These are phyloP conservation scores for Hordeum pubiflorum DNA, from an alignment of 202 grass and related monocot genomes.

Conservation along the genomic window DNA sequence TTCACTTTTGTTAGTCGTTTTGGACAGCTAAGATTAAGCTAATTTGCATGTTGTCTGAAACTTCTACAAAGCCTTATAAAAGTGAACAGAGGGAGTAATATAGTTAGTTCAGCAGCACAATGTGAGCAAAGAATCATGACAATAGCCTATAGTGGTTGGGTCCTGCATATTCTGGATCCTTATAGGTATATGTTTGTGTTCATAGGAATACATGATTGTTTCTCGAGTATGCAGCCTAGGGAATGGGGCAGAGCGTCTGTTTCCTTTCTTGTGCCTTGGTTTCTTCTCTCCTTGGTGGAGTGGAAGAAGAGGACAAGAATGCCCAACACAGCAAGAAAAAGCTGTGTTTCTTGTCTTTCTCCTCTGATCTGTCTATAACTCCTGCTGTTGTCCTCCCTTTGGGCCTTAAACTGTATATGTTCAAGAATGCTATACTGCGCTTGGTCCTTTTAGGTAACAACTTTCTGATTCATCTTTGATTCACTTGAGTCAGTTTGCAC, in stretches of 20 bases:
- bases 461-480: conserved; percentile 22
- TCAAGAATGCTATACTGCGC: conserved; percentile 16
- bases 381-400: conserved; percentile 32
- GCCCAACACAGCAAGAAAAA: conserved; percentile 9
- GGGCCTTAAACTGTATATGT: conserved; percentile 8
- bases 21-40: no score
- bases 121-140: not conserved
- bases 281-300: conserved; percentile 41
- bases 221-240: conserved; percentile 34
- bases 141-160: not conserved
- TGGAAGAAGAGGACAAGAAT: conserved; percentile 38
- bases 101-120: not conserved
- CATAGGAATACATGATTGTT: conserved; percentile 33
- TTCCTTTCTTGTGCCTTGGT: conserved; percentile 40
- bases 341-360: conserved; percentile 25
- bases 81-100: no score
- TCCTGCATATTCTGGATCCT: conserved; percentile 17
- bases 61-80: no score
- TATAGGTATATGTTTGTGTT: conserved; percentile 22
- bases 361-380: conserved; percentile 41
- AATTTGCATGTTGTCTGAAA: no score
- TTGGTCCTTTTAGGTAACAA: conserved; percentile 38
- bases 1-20: no score
- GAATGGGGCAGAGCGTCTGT: conserved; percentile 20
- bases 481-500: conserved; percentile 1